Evolutionary conservation across 441 rosid genomes (phyloP).

Genomic region (Erysimum cheiri): DNA sequence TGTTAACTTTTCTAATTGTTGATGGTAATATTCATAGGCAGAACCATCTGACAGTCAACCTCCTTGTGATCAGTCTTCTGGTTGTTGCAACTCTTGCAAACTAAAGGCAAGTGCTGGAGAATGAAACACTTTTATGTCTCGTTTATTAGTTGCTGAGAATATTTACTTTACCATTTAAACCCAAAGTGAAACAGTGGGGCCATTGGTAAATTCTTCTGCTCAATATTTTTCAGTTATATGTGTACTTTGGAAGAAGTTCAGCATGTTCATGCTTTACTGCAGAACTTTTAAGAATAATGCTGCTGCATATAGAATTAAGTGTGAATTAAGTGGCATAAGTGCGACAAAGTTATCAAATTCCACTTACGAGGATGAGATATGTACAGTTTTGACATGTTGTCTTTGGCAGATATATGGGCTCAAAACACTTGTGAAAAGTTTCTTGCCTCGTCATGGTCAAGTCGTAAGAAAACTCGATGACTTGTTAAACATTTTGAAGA

Average conservation of each 20-base stretch:
- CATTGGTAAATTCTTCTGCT: conserved; percentile 27
- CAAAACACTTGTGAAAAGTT: conserved; percentile 85
- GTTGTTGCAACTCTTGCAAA: conserved; percentile 62
- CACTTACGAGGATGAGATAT: conserved; percentile 17
- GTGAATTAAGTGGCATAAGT: conserved; percentile 2
- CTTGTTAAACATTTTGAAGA: conserved; percentile 61
- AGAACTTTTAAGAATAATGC: conserved; percentile 13
- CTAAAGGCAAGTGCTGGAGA: conserved; percentile 64
- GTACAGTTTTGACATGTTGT: conserved; percentile 25
- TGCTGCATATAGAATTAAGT: neutral
- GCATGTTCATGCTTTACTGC: conserved; percentile 31
- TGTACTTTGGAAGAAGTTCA: conserved; percentile 28
- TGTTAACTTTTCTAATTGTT: conserved; percentile 28
- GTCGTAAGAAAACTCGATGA: conserved; percentile 59
- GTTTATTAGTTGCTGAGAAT: conserved; percentile 28
- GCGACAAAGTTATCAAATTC: conserved; percentile 19
- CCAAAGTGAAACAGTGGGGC: conserved; percentile 24
- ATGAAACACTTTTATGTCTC: conserved; percentile 19
- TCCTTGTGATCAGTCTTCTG: conserved; percentile 53
- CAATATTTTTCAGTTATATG: conserved; percentile 20
- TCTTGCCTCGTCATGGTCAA: conserved; percentile 73
- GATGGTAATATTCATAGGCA: conserved; percentile 52
- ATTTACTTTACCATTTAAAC: conserved; percentile 22
- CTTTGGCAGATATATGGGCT: conserved; percentile 85
- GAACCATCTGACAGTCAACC: conserved; percentile 49